These are phyloP conservation scores for Exobasidium rhododendri DNA, from an alignment of 1,284 basidiomycete species.

Conservation along the genomic window DNA sequence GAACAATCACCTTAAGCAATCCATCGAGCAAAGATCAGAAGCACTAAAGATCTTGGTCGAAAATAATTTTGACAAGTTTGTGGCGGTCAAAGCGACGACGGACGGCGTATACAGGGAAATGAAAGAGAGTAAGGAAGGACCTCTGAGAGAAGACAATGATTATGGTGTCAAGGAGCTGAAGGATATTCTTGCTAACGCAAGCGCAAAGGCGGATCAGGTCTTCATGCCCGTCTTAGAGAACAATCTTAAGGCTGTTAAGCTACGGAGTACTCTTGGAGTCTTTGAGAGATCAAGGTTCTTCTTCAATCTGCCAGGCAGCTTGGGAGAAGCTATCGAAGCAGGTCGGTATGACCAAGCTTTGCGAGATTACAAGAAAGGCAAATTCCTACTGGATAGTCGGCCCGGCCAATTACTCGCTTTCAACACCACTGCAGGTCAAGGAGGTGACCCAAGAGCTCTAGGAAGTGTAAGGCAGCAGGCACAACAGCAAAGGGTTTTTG, in stretches of 20 bases:
- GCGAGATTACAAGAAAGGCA: slow-evolving; percentile 95
- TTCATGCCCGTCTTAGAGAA: slow-evolving; percentile 96
- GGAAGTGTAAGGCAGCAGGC: slow-evolving; percentile 28
- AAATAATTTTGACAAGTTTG: slow-evolving; percentile 96
- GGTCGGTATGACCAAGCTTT: slow-evolving; percentile 83
- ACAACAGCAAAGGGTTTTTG: slow-evolving; percentile 78
- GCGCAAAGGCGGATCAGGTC: slow-evolving; percentile 87
- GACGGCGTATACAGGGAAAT: slow-evolving; percentile 91
- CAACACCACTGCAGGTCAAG: slow-evolving; percentile 55
- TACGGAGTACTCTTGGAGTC: slow-evolving; percentile 86
- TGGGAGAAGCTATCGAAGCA: slow-evolving; percentile 79
- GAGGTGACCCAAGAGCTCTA: slow-evolving; percentile 54
- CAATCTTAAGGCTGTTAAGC: slow-evolving; percentile 85
- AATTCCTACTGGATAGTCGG: slow-evolving; percentile 79
- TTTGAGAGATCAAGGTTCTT: slow-evolving; percentile 98
- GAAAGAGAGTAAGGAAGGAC: slow-evolving; percentile 66
- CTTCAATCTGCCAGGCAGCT: slow-evolving; percentile 89
- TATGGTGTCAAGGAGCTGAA: slow-evolving; percentile 78
- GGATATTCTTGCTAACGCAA: slow-evolving; percentile 62
- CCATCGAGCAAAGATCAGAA: slow-evolving; percentile 65
- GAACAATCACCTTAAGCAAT: slow-evolving; percentile 35
- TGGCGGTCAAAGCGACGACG: slow-evolving; percentile 92
- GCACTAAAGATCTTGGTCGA: slow-evolving; percentile 91
- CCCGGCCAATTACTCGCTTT: slow-evolving; percentile 71
- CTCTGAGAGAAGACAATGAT: slow-evolving; percentile 72